These are phyloP conservation scores for Vinca minor DNA, from an alignment of 257 asterid genomes.

Conservation along the genomic window DNA sequence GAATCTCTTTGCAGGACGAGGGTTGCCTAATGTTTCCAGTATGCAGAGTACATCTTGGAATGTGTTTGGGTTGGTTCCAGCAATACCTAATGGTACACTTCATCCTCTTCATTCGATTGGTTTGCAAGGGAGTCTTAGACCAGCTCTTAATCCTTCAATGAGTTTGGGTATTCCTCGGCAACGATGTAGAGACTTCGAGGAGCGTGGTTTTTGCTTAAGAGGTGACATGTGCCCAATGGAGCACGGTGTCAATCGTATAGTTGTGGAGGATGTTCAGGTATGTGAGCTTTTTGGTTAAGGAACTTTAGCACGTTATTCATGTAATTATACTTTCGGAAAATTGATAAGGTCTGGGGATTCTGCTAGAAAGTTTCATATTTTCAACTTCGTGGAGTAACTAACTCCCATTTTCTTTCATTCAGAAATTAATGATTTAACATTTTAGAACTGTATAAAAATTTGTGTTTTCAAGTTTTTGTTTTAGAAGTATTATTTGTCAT, in stretches of 20 bases:
- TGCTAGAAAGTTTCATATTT: background rate
- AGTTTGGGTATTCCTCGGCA: constrained; percentile 66
- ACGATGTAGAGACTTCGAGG: constrained; percentile 95
- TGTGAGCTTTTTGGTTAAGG: constrained; percentile 9
- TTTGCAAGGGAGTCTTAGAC: constrained; percentile 65
- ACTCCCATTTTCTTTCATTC: background rate
- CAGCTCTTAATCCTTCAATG: constrained; percentile 51
- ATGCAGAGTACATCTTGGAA: constrained; percentile 56
- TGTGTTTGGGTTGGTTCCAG: constrained; percentile 78
- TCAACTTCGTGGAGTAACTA: background rate
- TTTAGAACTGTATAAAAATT: background rate
- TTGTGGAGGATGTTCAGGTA: constrained; percentile 99
- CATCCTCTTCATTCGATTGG: constrained; percentile 68
- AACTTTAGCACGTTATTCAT: background rate
- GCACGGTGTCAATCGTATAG: constrained; percentile 94
- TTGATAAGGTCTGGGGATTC: background rate
- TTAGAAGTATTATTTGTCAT: background rate
- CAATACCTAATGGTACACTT: constrained; percentile 67
- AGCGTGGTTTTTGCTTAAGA: constrained; percentile 97
- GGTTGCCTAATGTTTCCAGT: constrained; percentile 48
- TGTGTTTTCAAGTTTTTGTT: background rate
- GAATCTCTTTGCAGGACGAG: constrained; percentile 67
- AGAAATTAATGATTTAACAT: background rate
- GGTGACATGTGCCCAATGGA: constrained; percentile 99
- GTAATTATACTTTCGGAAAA: background rate